Evolutionary conservation across 2,329 filamentous ascomycete genomes (phyloP).

Genomic region (Epichloe uncinata): DNA sequence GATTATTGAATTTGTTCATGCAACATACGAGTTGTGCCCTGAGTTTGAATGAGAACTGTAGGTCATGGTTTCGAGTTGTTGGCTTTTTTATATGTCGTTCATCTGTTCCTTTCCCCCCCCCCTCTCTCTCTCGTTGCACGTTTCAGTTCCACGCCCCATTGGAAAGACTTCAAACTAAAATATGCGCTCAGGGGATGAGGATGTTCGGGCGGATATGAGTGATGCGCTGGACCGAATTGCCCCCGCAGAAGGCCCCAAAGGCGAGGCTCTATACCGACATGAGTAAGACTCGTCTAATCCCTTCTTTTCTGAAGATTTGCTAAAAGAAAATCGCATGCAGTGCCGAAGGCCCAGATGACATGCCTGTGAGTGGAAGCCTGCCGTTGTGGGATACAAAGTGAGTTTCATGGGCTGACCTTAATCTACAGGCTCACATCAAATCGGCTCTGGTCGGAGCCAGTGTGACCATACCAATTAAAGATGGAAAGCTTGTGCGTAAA

Average conservation of each 20-base stretch:
- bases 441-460: constrained; percentile 78
- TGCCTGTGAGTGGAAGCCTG: constrained; percentile 52
- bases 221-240: constrained; percentile 86
- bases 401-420: background rate
- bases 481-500: constrained; percentile 56
- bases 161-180: background rate
- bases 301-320: background rate
- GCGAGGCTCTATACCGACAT: constrained; percentile 68
- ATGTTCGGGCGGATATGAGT: constrained; percentile 88
- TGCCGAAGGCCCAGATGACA: constrained; percentile 83
- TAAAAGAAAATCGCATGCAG: constrained; percentile 18
- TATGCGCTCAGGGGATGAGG: constrained; percentile 41
- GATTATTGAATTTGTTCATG: constrained; percentile 77
- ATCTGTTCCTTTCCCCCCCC: too few relatives aligned
- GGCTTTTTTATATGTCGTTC: background rate
- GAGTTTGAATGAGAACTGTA: constrained; percentile 81
- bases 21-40: constrained; percentile 92
- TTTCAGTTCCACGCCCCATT: background rate
- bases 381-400: background rate
- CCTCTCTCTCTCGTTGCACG: background rate
- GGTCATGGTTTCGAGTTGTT: constrained; percentile 2
- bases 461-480: constrained; percentile 78
- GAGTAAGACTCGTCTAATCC: constrained; percentile 15
- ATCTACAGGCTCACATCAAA: constrained; percentile 71
- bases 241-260: constrained; percentile 60